A percentile compares a stretch with the other conserved stretches of the same genome.
phyloP scores from a whole-genome alignment of 2,329 filamentous ascomycete genomes.

The Amauroascus niger region DNA sequence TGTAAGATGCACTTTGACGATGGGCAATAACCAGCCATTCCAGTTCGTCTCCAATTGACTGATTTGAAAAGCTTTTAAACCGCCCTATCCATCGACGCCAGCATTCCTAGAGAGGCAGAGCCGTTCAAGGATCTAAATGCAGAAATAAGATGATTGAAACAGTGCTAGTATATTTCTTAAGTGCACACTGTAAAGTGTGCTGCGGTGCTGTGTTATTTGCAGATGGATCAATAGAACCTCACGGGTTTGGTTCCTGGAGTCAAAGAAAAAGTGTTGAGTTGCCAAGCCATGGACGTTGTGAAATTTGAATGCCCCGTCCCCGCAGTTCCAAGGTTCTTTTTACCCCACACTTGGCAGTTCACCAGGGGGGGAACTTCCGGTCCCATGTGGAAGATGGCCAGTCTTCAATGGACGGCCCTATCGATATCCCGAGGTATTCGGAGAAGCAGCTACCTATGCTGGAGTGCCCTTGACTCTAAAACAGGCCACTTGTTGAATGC shows the following conservation, averaged over 20 bases:
- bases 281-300: too few species aligned
- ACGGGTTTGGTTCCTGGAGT: too few species aligned
- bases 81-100: slow-evolving; percentile 59
- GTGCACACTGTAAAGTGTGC: too few species aligned
- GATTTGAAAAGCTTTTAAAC: too few species aligned
- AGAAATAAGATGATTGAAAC: slow-evolving; percentile 49
- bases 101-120: too few species aligned
- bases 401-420: not conserved
- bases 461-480: not conserved
- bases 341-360: slow-evolving; percentile 2
- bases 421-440: not conserved
- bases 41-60: too few species aligned
- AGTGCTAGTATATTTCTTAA: too few species aligned
- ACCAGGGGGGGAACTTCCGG: not conserved
- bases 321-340: not conserved
- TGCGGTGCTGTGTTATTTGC: too few species aligned
- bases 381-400: not conserved
- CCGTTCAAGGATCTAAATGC: slow-evolving; percentile 50
- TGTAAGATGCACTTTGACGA: slow-evolving; percentile 50
- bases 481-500: not conserved
- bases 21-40: too few species aligned
- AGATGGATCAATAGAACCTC: too few species aligned
- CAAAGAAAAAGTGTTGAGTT: too few species aligned
- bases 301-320: not conserved
- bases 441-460: not conserved